Evolutionary conservation across 257 asterid genomes (phyloP), one percentile per base, ranked within the genome.

Genomic region (Nicotiana sylvestris): DNA sequence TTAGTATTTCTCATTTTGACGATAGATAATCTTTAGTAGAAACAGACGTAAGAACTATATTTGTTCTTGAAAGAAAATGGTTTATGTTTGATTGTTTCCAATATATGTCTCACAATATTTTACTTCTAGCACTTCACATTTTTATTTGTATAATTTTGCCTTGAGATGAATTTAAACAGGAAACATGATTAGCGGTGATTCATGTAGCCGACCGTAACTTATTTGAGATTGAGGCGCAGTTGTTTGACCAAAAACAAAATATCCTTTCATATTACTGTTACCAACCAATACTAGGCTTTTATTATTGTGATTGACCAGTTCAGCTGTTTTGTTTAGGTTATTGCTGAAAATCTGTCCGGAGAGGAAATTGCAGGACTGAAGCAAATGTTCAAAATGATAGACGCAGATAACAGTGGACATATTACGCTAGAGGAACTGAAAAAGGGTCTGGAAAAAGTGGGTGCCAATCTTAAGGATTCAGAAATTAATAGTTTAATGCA

Each of bases 331-430:
- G 39, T 46, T 53, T 17, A 88, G 91, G 88, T 88, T 39, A 88
- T 88, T 67, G 91, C 91, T 15, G 91, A 89, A 70, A 81, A 56
- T 60, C 84, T 89, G 57, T 89, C 91, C 0, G 91, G 87, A 66
- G 91, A 89, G 76, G 91, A 89, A 83, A 89, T 89, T 81, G 91
- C 89, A 32, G 91, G 91, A 35, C 88, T 88, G 51, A 88, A 81
- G 84, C 82, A 88, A 85, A 88, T 88, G 91, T 88, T 88, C 84
- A 85, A 85, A 83, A 88, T 86, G 91, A 88, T 86, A 79, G 91
- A 88, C 9, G 81, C 66, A 72, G 91, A 88, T 81, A 86, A 88
- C 67, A 88, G 91, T 64, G 91, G 91, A 72, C 87, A 89, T 2
- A 89, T 89, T 57, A 89, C 91, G 2, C 57, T 87, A 33, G 90